Percentiles rank a stretch among this genome's conserved stretches.
These are phyloP conservation scores for Septoria petroselini DNA, from an alignment of 2,329 filamentous ascomycete species.

Conservation along the genomic window DNA sequence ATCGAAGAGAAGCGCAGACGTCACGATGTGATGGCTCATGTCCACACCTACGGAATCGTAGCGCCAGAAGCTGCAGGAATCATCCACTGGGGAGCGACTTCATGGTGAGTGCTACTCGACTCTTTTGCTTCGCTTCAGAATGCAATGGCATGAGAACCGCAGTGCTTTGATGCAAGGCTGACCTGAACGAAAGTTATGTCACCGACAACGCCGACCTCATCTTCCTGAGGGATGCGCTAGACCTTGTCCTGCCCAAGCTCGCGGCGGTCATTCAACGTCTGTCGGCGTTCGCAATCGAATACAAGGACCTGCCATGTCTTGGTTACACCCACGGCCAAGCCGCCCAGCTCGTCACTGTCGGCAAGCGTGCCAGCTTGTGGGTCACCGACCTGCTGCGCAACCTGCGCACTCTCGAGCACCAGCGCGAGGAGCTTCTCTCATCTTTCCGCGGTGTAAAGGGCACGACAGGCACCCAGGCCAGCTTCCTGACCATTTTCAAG, in stretches of 20 bases:
- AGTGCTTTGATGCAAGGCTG: neutral
- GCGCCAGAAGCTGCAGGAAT: slow-evolving; percentile 77
- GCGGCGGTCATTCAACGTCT: slow-evolving; percentile 77
- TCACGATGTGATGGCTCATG: slow-evolving; percentile 55
- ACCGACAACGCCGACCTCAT: slow-evolving; percentile 79
- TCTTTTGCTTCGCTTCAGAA: too few relatives aligned
- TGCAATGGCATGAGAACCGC: too few relatives aligned
- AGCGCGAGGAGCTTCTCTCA: slow-evolving; percentile 58
- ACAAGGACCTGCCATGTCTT: slow-evolving; percentile 69
- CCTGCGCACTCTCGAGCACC: slow-evolving; percentile 67
- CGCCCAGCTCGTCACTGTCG: slow-evolving; percentile 57
- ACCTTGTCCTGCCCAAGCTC: slow-evolving; percentile 73
- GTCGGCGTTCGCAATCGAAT: slow-evolving; percentile 66
- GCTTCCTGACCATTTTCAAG: slow-evolving; percentile 68
- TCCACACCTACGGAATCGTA: slow-evolving; percentile 62
- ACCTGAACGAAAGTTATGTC: slow-evolving; percentile 46
- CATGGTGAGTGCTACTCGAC: slow-evolving; percentile 39
- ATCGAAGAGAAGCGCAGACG: slow-evolving; percentile 49
- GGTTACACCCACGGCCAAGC: slow-evolving; percentile 73
- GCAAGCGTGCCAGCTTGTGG: slow-evolving; percentile 69
- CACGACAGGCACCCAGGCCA: slow-evolving; percentile 75
- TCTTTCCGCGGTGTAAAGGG: slow-evolving; percentile 71
- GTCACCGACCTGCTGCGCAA: slow-evolving; percentile 74
- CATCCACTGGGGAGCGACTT: slow-evolving; percentile 72
- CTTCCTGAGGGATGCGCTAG: slow-evolving; percentile 69